Conservation (phyloP, 2,329 filamentous ascomycete genomes). For the Coniochaeta sp. region DNA sequence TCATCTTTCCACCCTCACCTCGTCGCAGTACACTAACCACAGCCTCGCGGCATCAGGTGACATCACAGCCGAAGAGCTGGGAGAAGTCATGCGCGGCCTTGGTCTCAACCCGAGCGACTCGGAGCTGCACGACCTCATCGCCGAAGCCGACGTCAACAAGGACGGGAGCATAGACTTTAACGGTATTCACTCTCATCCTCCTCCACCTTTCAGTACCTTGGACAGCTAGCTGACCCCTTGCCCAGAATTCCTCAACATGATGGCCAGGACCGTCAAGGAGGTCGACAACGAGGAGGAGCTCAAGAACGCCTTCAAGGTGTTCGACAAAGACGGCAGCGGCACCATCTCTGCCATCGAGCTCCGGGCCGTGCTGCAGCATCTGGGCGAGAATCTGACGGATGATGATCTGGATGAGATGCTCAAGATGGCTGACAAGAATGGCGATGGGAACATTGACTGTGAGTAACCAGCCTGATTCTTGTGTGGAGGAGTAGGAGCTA, state of each 20-base stretch:
- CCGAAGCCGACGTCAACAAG: slow-evolving; percentile 59
- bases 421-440: slow-evolving; percentile 56
- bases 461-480: too few relatives aligned
- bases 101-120: slow-evolving; percentile 56
- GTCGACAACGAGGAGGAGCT: slow-evolving; percentile 59
- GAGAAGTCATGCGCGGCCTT: slow-evolving; percentile 56
- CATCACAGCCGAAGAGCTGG: slow-evolving; percentile 57
- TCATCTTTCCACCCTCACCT: not conserved
- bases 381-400: slow-evolving; percentile 58
- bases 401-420: slow-evolving; percentile 62
- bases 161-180: slow-evolving; percentile 61
- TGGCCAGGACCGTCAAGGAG: slow-evolving; percentile 56
- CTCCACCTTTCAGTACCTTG: not conserved
- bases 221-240: not conserved
- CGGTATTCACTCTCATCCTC: slow-evolving; percentile 26
- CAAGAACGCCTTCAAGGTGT: slow-evolving; percentile 58
- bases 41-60: slow-evolving; percentile 36
- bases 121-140: slow-evolving; percentile 60
- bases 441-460: slow-evolving; percentile 60
- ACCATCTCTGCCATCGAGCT: slow-evolving; percentile 58
- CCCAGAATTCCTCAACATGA: slow-evolving; percentile 58
- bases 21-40: not conserved
- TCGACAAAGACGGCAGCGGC: slow-evolving; percentile 59
- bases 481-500: too few relatives aligned
- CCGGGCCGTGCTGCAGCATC: slow-evolving; percentile 55